Percentiles rank a stretch among this genome's conserved stretches.
phyloP scores from a whole-genome alignment of 2,329 filamentous ascomycete genomes.

The Aspergillus brunneoviolaceus region DNA sequence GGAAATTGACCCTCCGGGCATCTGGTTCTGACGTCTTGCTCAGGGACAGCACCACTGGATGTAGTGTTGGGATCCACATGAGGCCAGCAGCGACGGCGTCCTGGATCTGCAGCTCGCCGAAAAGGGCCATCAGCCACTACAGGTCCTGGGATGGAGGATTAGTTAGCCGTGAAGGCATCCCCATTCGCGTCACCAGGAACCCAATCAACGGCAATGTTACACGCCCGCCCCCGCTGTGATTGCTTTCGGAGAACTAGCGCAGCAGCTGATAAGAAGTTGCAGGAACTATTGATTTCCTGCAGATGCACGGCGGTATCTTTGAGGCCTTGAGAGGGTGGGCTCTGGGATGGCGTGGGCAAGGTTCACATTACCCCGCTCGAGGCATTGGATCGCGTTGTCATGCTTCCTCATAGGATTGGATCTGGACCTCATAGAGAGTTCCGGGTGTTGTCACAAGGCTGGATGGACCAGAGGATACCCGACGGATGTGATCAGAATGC shows the following conservation, averaged over 20 bases:
- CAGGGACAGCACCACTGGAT: too few species aligned
- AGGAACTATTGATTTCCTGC: constrained; percentile 9
- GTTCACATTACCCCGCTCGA: neutral
- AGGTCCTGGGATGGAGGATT: neutral
- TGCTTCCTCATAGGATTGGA: neutral
- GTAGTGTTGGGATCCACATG: too few species aligned
- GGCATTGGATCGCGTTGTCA: neutral
- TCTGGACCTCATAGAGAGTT: too few species aligned
- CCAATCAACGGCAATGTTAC: neutral
- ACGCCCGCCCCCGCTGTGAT: neutral
- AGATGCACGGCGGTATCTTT: neutral
- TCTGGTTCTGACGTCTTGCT: neutral
- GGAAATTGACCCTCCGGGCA: neutral
- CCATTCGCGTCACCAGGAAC: neutral
- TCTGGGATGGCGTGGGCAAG: constrained; percentile 1
- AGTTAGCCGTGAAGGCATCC: neutral
- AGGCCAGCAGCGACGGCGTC: neutral
- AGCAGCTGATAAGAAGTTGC: constrained; percentile 3
- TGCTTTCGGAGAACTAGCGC: neutral
- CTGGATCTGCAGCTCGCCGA: neutral
- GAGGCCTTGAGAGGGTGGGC: neutral
- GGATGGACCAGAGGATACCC: neutral
- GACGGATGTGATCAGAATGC: neutral
- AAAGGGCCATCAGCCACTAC: neutral
- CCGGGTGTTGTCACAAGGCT: neutral